A percentile compares a stretch with the other conserved stretches of the same genome.
These are phyloP conservation scores for Aspergillus brasiliensis DNA, from an alignment of 2,329 filamentous ascomycete genomes.

Conservation along the genomic window DNA sequence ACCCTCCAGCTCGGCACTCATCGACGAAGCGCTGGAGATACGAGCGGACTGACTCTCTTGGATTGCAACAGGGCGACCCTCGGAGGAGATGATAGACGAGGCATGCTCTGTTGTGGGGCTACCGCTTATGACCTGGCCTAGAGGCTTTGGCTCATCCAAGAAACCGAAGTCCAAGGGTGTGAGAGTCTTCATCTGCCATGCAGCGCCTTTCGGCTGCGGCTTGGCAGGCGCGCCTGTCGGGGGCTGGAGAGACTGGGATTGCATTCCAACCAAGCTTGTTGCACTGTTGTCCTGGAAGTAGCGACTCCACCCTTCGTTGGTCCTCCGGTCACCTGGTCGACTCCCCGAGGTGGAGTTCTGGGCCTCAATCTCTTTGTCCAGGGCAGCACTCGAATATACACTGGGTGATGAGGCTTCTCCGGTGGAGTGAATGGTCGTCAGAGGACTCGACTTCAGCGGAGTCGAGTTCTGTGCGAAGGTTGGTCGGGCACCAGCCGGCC, in stretches of 20 bases:
- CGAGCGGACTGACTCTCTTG: slow-evolving; percentile 45
- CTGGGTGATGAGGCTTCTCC: slow-evolving; percentile 25
- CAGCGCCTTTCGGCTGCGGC: slow-evolving; percentile 42
- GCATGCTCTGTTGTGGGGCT: slow-evolving; percentile 47
- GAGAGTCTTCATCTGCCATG: slow-evolving; percentile 44
- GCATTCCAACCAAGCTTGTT: slow-evolving; percentile 27
- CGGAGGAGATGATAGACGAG: slow-evolving; percentile 22
- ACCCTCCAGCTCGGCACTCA: slow-evolving; percentile 40
- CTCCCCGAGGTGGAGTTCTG: slow-evolving; percentile 17
- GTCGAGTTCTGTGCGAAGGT: slow-evolving; percentile 24
- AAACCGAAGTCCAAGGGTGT: slow-evolving; percentile 40
- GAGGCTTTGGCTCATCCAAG: slow-evolving; percentile 41
- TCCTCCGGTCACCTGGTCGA: slow-evolving; percentile 42
- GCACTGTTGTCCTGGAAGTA: slow-evolving; percentile 48
- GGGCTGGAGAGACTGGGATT: slow-evolving; percentile 25
- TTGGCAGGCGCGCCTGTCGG: slow-evolving; percentile 27
- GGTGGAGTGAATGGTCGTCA: slow-evolving; percentile 35
- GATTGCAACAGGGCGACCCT: slow-evolving; percentile 35
- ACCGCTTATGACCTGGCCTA: slow-evolving; percentile 43
- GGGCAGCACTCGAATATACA: slow-evolving; percentile 22
- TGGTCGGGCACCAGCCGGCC: slow-evolving; percentile 22
- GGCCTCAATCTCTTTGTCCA: slow-evolving; percentile 25
- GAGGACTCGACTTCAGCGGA: slow-evolving; percentile 27
- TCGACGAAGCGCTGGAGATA: slow-evolving; percentile 47
- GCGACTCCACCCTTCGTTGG: slow-evolving; percentile 52